These are phyloP conservation scores for Yamadazyma jaroonii DNA, from an alignment of 1,139 yeast species.

Conservation along the genomic window DNA sequence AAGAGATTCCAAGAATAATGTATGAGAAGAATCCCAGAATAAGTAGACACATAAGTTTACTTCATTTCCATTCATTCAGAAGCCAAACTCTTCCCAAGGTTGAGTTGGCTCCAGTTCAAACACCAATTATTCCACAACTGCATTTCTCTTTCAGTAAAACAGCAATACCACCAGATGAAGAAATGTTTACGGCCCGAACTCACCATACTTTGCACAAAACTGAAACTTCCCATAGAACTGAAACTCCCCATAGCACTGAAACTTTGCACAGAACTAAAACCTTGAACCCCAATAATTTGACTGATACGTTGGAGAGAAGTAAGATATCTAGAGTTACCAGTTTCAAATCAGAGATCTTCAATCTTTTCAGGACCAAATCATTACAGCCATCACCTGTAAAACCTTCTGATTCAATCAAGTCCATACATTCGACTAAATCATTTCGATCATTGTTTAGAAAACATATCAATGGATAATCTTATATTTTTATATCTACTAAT, in stretches of 20 bases:
- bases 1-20: slow-evolving; percentile 16
- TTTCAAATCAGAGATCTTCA: slow-evolving; percentile 4
- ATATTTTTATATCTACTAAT: slow-evolving; percentile 2
- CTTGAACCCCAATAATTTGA: background rate
- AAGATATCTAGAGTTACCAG: slow-evolving; percentile 7
- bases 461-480: background rate
- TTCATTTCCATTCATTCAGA: slow-evolving; percentile 4
- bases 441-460: no score
- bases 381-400: no score
- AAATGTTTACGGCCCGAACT: slow-evolving; percentile 7
- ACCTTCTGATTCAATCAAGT: background rate
- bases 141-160: background rate
- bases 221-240: background rate
- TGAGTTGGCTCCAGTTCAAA: background rate
- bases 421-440: background rate
- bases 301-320: background rate
- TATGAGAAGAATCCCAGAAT: slow-evolving; percentile 2
- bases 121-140: background rate
- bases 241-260: no score
- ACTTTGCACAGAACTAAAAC: background rate
- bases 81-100: background rate
- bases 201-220: slow-evolving; percentile 2
- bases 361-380: slow-evolving; percentile 4
- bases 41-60: slow-evolving; percentile 6
- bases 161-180: background rate